Evolutionary conservation across 306 rosid species (phyloP).

Genomic region (Cucumis sativus): DNA sequence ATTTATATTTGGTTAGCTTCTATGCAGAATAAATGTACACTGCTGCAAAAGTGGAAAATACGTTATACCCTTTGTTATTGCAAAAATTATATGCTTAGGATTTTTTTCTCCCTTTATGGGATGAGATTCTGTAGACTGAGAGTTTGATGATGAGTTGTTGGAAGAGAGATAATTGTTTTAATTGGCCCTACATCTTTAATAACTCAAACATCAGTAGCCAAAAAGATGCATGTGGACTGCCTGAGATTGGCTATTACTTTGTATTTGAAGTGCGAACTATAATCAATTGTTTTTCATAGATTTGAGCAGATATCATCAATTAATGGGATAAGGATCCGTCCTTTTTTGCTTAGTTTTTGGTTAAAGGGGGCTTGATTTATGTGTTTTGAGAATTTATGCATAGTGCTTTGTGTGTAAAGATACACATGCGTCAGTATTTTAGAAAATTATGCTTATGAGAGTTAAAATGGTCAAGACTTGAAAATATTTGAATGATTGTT

Average conservation of each 20-base stretch:
- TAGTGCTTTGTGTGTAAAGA: neutral
- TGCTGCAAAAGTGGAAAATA: slow-evolving; percentile 4
- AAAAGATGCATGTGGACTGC: slow-evolving; percentile 4
- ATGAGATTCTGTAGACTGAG: neutral
- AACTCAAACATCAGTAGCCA: neutral
- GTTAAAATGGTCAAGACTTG: neutral
- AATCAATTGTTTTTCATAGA: neutral
- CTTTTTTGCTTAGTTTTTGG: neutral
- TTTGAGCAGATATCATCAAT: neutral
- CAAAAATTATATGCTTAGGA: neutral
- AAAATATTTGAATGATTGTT: neutral
- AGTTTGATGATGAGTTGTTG: neutral
- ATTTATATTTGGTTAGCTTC: slow-evolving; percentile 2
- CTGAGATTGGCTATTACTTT: neutral
- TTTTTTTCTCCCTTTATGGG: neutral
- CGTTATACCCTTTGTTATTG: slow-evolving; percentile 3
- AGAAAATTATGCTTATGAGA: neutral
- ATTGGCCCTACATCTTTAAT: slow-evolving; percentile 4
- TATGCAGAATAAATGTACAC: neutral
- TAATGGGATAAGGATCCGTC: slow-evolving; percentile 1
- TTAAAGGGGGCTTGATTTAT: neutral
- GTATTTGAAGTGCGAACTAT: neutral
- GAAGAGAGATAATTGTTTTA: slow-evolving; percentile 1
- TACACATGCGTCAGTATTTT: no score
- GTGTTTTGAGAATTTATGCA: neutral